These are phyloP conservation scores for Cutaneotrichosporon daszewskae DNA, from an alignment of 1,284 basidiomycete species.

Conservation along the genomic window DNA sequence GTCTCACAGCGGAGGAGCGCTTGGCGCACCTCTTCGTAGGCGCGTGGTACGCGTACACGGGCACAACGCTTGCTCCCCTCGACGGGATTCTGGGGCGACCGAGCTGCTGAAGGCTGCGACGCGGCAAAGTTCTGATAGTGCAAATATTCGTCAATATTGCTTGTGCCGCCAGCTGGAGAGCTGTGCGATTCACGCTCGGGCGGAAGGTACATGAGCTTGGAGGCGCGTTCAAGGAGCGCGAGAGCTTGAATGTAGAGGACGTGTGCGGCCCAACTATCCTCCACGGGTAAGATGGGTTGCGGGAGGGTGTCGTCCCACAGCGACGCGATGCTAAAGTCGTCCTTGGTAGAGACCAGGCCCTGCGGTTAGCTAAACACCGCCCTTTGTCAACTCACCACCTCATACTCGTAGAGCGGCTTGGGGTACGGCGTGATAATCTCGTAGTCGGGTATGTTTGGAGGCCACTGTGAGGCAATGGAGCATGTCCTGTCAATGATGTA, in stretches of 20 bases:
- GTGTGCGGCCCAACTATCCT: too few relatives aligned
- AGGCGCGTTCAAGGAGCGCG: constrained; percentile 29
- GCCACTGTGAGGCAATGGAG: constrained; percentile 31
- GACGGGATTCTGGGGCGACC: too few relatives aligned
- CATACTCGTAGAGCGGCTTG: constrained; percentile 36
- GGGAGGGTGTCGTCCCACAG: constrained; percentile 15
- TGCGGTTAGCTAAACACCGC: background rate
- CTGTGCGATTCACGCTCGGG: constrained; percentile 21
- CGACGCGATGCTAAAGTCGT: constrained; percentile 25
- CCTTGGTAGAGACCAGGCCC: constrained; percentile 26
- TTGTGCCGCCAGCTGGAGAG: background rate
- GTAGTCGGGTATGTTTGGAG: constrained; percentile 25
- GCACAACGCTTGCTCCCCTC: constrained; percentile 10
- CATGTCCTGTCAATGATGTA: constrained; percentile 30
- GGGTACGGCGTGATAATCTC: constrained; percentile 37
- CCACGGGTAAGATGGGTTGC: constrained; percentile 13
- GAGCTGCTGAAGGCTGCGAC: too few relatives aligned
- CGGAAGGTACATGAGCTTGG: constrained; percentile 36
- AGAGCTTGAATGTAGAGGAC: constrained; percentile 28
- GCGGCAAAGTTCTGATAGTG: constrained; percentile 13
- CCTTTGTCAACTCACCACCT: constrained; percentile 12
- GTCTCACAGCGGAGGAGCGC: constrained; percentile 28
- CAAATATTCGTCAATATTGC: constrained; percentile 28
- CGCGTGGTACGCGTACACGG: constrained; percentile 28
- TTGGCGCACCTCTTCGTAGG: constrained; percentile 26